Evolutionary conservation across 1,139 yeast species (phyloP).

Genomic region (Lodderomyces parapsilosis): DNA sequence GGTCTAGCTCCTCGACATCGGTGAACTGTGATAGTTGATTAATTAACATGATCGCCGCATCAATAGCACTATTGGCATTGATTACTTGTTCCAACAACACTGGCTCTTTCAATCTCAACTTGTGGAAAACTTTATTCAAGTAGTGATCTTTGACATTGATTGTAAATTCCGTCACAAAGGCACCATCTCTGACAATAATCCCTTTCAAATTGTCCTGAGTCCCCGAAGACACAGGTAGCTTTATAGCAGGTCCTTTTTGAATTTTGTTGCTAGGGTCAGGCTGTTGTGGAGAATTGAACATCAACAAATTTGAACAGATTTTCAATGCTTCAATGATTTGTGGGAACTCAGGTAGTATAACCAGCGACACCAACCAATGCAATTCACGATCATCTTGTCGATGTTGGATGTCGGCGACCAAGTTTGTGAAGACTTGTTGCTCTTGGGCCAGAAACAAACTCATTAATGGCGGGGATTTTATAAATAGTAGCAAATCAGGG

Average conservation of each 20-base stretch:
- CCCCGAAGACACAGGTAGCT: constrained; percentile 38
- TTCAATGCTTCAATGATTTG: constrained; percentile 42
- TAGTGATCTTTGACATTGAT: constrained; percentile 28
- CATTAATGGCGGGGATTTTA: background rate
- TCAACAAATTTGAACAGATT: constrained; percentile 37
- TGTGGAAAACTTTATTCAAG: constrained; percentile 31
- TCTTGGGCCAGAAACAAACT: background rate
- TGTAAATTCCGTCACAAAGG: constrained; percentile 32
- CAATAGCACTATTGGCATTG: constrained; percentile 32
- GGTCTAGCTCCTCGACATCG: constrained; percentile 11
- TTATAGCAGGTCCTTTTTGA: constrained; percentile 39
- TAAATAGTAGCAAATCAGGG: no score
- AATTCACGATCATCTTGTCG: constrained; percentile 33
- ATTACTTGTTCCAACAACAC: constrained; percentile 33
- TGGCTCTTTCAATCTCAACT: constrained; percentile 29
- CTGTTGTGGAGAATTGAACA: constrained; percentile 39
- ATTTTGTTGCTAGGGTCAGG: constrained; percentile 28
- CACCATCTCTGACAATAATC: constrained; percentile 42
- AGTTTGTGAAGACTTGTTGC: background rate
- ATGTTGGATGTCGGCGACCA: constrained; percentile 15
- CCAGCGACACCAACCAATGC: constrained; percentile 37
- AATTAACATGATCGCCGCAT: constrained; percentile 28
- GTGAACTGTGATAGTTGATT: constrained; percentile 16
- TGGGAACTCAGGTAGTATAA: constrained; percentile 38
- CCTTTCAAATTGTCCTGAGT: constrained; percentile 45